Base-by-base conservation (phyloP, 169 alveolate species). In the Pseudocohnilembus persalinus region DNA sequence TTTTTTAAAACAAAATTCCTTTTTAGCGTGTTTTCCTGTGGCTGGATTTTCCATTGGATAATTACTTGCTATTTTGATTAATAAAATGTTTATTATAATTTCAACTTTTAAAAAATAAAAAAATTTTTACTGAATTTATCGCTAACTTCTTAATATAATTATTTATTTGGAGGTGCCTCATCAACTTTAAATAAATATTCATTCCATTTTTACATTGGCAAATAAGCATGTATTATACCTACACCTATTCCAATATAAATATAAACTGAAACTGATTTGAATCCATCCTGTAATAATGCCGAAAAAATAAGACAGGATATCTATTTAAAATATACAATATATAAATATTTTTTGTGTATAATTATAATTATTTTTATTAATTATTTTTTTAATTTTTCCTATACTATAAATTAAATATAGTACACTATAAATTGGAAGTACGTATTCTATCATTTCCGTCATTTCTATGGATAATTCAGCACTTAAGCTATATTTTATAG, bases 181-280 rank as follows among this genome's bases (percentile, higher is more conserved):
- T 31, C 26, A 15, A 79, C 64, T 79, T 79, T 16, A 29, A 34
- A 79, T 30, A 79, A 0, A n/a, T 63, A 49, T 86, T 79, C 86
- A 86, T 86, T 86, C 16, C 73, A 80, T 31, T 81, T 72, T 49
- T 86, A 34, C 90, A 86, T 86, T 24, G 90, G 90, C 28, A 86
- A 73, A 75, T 75, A 31, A 15, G 90, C 87, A 86, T 86, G 83
- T 28, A 81, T 35, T 27, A 79, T 0, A 1, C 90, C 87, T 28
- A 86, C 35, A 16, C 35, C 73, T 15, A 81, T 31, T 63, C 80
- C 85, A 31, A 81, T 76, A 65, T 72, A 64, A 11, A 83, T 78
- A 20, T 33, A 65, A 11, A 31, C 75, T 29, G 90, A 80, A 24
- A 80, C 81, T 31, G 73, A 27, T 16, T 82, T 74, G 1, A 68